A percentile compares a stretch with the other conserved stretches of the same genome.
Conservation (phyloP, 2,329 filamentous ascomycete species). For the Verticillium nonalfalfae region DNA sequence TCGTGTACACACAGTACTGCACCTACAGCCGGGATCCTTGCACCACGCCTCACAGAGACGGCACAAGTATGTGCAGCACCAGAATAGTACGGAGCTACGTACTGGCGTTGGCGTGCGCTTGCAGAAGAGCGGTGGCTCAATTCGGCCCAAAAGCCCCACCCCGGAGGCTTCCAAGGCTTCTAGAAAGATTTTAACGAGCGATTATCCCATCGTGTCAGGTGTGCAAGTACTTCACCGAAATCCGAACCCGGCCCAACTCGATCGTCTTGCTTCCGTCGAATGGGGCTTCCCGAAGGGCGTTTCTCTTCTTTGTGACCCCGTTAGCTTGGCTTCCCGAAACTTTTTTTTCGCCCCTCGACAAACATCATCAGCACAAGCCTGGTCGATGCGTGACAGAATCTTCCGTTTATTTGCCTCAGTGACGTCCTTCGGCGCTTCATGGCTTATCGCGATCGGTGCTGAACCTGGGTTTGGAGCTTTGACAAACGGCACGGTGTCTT, state of each 20-base stretch:
- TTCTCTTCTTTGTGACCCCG: background rate
- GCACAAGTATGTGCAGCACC: background rate
- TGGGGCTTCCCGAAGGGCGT: background rate
- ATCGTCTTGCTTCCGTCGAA: background rate
- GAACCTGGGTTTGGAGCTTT: background rate
- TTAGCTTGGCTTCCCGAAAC: too few species aligned
- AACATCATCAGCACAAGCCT: too few species aligned
- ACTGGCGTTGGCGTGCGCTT: background rate
- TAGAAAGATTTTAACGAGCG: background rate
- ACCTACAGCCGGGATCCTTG: background rate
- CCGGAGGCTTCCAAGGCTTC: background rate
- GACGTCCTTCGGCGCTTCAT: too few species aligned
- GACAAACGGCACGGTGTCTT: background rate
- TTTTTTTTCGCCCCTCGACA: too few species aligned
- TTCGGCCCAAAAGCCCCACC: background rate
- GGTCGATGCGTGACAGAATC: too few species aligned
- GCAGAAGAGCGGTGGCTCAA: too few species aligned
- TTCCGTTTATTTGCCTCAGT: too few species aligned
- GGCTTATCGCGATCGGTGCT: background rate
- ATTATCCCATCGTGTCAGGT: background rate
- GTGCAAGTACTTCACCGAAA: background rate
- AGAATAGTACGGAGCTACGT: background rate
- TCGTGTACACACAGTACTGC: background rate
- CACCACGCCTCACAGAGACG: too few species aligned
- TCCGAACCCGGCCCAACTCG: background rate